Conservation (phyloP, 805 yeast species). For the Candida qinlingensis region DNA sequence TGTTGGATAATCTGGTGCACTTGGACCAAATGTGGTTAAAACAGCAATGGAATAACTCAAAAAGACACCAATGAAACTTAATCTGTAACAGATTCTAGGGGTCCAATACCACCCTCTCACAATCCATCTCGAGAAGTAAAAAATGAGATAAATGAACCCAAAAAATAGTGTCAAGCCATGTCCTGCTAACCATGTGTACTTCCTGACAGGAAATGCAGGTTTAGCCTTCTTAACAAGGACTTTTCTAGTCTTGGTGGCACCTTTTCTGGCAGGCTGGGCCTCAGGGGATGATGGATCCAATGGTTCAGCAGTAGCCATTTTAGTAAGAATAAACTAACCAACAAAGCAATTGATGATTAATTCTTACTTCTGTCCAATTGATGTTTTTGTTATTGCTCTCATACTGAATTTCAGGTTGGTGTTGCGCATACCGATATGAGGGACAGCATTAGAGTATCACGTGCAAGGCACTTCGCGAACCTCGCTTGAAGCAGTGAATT, state of each 20-base stretch:
- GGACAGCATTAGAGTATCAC: not conserved
- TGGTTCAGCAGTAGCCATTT: slow-evolving; percentile 9
- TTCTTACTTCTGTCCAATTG: not conserved
- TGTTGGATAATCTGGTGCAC: slow-evolving; percentile 56
- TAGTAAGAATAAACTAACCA: not conserved
- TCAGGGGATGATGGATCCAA: slow-evolving; percentile 9
- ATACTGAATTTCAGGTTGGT: not conserved
- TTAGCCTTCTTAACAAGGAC: slow-evolving; percentile 31
- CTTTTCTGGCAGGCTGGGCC: slow-evolving; percentile 14
- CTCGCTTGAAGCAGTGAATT: not conserved
- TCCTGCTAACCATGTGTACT: slow-evolving; percentile 52
- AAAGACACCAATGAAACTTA: slow-evolving; percentile 52
- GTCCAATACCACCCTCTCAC: slow-evolving; percentile 26
- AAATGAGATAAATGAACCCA: slow-evolving; percentile 33
- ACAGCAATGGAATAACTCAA: slow-evolving; percentile 48
- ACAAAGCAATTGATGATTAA: not conserved
- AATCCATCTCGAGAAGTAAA: slow-evolving; percentile 29
- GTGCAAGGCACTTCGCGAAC: not conserved
- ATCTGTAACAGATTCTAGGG: slow-evolving; percentile 48
- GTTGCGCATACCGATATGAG: not conserved
- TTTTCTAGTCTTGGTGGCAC: slow-evolving; percentile 25
- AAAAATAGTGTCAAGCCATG: slow-evolving; percentile 41
- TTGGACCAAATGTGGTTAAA: slow-evolving; percentile 53
- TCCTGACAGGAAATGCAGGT: slow-evolving; percentile 36
- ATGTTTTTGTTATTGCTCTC: not conserved